Evolutionary conservation across 1,284 basidiomycete species (phyloP).

Genomic region (Rhodotorula sp.): DNA sequence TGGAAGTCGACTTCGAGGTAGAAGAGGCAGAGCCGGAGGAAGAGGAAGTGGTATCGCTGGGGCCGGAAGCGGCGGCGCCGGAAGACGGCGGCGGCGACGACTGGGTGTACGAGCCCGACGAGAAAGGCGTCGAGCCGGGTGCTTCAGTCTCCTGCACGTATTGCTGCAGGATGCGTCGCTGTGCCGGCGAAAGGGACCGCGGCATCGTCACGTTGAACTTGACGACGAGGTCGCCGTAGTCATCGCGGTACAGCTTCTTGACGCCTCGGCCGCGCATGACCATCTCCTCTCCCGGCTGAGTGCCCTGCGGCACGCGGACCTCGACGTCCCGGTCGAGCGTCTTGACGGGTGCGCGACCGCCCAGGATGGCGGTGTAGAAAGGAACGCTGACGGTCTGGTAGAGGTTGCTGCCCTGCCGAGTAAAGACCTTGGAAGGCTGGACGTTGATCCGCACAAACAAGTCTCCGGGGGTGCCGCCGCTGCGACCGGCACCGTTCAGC

Average conservation of each 20-base stretch:
- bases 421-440: slow-evolving; percentile 76
- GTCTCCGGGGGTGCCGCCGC: slow-evolving; percentile 62
- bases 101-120: not conserved
- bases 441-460: slow-evolving; percentile 86
- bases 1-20: not conserved
- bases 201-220: slow-evolving; percentile 86
- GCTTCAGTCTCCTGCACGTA: slow-evolving; percentile 39
- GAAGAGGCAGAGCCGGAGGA: slow-evolving; percentile 4
- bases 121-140: slow-evolving; percentile 35
- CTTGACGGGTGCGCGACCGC: slow-evolving; percentile 86
- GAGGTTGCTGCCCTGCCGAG: slow-evolving; percentile 86
- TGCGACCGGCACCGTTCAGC: slow-evolving; percentile 62
- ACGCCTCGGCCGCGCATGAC: slow-evolving; percentile 87
- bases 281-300: slow-evolving; percentile 96
- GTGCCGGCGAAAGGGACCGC: slow-evolving; percentile 51
- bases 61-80: slow-evolving; percentile 3
- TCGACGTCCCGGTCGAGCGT: slow-evolving; percentile 96
- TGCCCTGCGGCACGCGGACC: slow-evolving; percentile 86
- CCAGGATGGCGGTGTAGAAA: slow-evolving; percentile 84
- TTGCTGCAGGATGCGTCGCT: slow-evolving; percentile 37
- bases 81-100: slow-evolving; percentile 3
- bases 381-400: slow-evolving; percentile 90
- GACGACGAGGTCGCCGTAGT: slow-evolving; percentile 80
- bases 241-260: slow-evolving; percentile 54
- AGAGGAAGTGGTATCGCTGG: not conserved